Base-by-base conservation (phyloP, 225 moss, liverwort and hornwort genomes). In the Pleurozium schreberi region DNA sequence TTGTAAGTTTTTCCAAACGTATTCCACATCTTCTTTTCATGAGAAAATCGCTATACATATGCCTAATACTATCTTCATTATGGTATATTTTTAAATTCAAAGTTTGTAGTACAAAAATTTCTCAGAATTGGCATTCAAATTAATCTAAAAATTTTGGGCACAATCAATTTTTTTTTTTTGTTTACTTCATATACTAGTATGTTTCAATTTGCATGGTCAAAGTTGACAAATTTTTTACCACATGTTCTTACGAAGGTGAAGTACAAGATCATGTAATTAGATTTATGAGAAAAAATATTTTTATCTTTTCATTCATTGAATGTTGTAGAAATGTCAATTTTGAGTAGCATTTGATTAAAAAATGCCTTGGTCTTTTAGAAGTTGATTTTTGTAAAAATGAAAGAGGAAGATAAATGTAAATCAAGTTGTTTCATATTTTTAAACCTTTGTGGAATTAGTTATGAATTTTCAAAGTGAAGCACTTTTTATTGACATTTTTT, bases 281-380 rank as follows among this genome's bases (percentile, higher is more conserved):
- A 68, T n/a, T 7, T 15, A 0, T 40, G 1, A 14, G 25, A 14
- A 20, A 21, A 9, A 0, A 10, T 11, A 12, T 21, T 40, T 12
- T 21, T 7, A 12, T 5, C 12, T 14, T 25, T 70, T 42, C 0
- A n/a, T 27, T 5, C 3, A 5, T 26, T 70, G 8, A 70, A 14
- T 26, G 42, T 0, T 26, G 2, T 42, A 42, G 40, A 70, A 42
- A 42, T 25, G 8, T 1, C 0, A 25, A 8, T 71, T 71, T 16
- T 28, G 6, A 28, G 4, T 30, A 4, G 0, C 1, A 27, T 43
- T 73, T 45, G 18, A 73, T 2, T 45, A 6, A 45, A 45, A 73
- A 26, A 10, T 28, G 3, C 2, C 1, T 17, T 3, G 2, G 8
- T 73, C 8, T 16, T 5, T 3, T 2, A 9, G 5, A 3, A 1